Evolutionary conservation across 192 early-diverging fungal species (phyloP), one percentile per base, ranked within the genome.

Genomic region (Diversispora eburnea): DNA sequence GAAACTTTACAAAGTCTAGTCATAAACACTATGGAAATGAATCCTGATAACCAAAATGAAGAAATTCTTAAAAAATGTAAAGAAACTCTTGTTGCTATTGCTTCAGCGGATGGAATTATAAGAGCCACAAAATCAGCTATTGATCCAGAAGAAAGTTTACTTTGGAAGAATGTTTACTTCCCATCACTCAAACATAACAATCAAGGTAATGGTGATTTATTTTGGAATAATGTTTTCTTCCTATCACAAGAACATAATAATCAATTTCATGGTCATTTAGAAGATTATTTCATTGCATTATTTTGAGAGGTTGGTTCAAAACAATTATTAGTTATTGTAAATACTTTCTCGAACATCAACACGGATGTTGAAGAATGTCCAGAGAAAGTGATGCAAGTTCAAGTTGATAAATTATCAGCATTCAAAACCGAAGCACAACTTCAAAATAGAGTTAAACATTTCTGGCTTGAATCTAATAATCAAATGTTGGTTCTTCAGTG

Each of bases 1-100:
- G 62, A 56, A 74, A 68, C 73, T n/a, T 22, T 74, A n/a, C 59
- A 63, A 12, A 56, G 49, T 70, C 41, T 74, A 10, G 73, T 67
- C 15, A 55, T 74, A 10, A 39, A 67, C 9, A 17, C 17, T n/a
- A 67, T 12, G 9, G 52, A 67, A 43, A 51, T 20, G 5, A 54
- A 67, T 52, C 49, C 20, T 8, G 15, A 17, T 8, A n/a, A 12
- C 20, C 25, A 74, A 51, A 8, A 46, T 39, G n/a, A 25, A 3
- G 25, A 45, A 41, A 63, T 74, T 39, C 33, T 64, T 15, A 20
- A 17, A 1, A 42, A 43, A 43, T 74, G 73, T 25, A 74, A 74
- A 41, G 48, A n/a, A 22, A 57, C 42, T 3, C 42, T 74, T 15
- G 69, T 74, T 39, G 45, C 52, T 5, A 54, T 67, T 15, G 64